phyloP scores from a whole-genome alignment of 2,329 filamentous ascomycete genomes.

The Fusarium heterosporum region DNA sequence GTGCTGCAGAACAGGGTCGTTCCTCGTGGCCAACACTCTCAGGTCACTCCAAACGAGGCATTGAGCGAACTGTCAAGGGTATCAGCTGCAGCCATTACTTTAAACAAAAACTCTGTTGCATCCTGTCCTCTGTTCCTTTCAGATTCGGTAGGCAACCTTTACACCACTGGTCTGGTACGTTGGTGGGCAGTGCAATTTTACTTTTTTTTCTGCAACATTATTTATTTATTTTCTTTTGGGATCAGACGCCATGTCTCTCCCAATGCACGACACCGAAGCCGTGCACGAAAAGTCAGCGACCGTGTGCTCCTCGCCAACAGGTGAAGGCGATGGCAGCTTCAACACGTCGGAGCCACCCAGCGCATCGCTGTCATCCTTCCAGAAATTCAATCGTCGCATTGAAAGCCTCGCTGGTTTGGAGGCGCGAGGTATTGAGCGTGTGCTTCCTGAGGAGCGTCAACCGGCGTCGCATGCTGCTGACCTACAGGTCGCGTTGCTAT shows the following conservation, averaged over 20 bases:
- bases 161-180: constrained; percentile 3
- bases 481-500: constrained; percentile 55
- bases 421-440: constrained; percentile 55
- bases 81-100: neutral
- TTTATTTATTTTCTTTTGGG: constrained; percentile 5
- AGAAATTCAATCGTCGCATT: constrained; percentile 36
- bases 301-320: constrained; percentile 21
- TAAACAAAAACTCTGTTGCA: neutral
- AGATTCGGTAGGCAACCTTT: constrained; percentile 6
- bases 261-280: constrained; percentile 26
- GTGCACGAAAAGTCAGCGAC: constrained; percentile 30
- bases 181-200: constrained; percentile 9
- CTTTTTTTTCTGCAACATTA: neutral
- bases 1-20: neutral
- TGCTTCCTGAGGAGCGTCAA: constrained; percentile 53
- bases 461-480: constrained; percentile 50
- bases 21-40: neutral
- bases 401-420: constrained; percentile 53
- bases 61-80: neutral
- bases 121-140: neutral
- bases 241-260: constrained; percentile 2
- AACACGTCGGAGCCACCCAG: constrained; percentile 7
- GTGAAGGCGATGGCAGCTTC: constrained; percentile 13
- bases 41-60: neutral
- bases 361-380: constrained; percentile 15